phyloP scores from a whole-genome alignment of 2,329 filamentous ascomycete genomes.

The Beauveria scarabaeidicola region DNA sequence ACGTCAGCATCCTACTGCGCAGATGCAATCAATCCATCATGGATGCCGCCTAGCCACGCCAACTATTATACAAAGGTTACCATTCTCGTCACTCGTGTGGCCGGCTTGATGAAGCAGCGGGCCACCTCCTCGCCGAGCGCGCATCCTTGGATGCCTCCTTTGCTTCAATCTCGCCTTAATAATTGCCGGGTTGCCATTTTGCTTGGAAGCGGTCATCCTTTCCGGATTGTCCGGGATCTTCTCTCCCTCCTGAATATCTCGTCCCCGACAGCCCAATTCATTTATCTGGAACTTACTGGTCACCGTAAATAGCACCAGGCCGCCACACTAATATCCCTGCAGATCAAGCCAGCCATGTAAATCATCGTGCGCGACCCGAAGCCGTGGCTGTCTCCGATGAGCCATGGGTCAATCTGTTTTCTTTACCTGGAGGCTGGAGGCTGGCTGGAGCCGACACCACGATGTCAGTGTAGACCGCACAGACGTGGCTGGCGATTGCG shows the following conservation, averaged over 20 bases:
- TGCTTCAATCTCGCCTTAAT: background rate
- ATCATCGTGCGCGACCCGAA: background rate
- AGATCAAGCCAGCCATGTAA: background rate
- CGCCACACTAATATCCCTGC: background rate
- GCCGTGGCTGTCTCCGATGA: background rate
- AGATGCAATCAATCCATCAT: background rate
- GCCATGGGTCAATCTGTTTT: background rate
- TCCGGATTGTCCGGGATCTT: too few species aligned
- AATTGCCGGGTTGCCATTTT: background rate
- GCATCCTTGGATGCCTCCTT: background rate
- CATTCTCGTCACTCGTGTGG: background rate
- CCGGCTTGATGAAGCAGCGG: constrained; percentile 1
- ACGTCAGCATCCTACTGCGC: too few species aligned
- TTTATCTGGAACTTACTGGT: background rate
- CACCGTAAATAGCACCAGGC: background rate
- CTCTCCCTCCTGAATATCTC: background rate
- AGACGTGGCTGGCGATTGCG: background rate
- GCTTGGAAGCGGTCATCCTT: too few species aligned
- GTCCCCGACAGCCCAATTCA: too few species aligned
- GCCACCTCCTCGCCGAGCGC: background rate
- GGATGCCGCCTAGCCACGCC: too few species aligned
- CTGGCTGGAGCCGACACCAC: background rate
- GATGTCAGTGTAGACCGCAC: background rate
- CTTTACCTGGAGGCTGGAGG: background rate
- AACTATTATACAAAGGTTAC: background rate